Percentiles rank a stretch among this genome's conserved stretches.
Conservation (phyloP, 176 grass and related monocot species). For the Cenchrus fungigraminus region DNA sequence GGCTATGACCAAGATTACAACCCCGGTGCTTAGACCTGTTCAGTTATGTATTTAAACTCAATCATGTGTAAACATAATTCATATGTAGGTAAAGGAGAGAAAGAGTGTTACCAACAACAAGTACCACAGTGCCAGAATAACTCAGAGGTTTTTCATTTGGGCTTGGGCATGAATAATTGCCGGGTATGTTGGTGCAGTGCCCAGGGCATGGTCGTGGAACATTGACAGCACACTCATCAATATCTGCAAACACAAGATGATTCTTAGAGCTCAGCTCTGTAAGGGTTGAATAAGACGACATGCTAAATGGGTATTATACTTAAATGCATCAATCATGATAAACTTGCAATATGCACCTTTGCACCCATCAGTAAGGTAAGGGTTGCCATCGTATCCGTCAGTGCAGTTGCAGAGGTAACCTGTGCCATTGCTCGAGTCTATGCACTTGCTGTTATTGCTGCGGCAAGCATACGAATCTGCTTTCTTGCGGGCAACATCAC, state of each 20-base stretch:
- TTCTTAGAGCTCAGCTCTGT: background rate
- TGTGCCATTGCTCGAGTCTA: background rate
- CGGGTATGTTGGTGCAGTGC: conserved; percentile 6
- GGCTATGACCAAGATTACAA: conserved; percentile 5
- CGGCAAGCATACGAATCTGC: conserved; percentile 23
- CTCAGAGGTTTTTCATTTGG: background rate
- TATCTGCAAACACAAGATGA: conserved; percentile 11
- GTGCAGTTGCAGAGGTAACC: conserved; percentile 53
- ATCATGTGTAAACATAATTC: background rate
- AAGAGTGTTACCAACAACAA: conserved; percentile 1
- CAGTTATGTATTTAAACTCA: background rate
- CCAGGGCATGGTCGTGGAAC: conserved; percentile 6
- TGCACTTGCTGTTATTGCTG: conserved; percentile 7
- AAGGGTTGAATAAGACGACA: background rate
- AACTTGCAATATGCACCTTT: background rate
- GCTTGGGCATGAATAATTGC: background rate
- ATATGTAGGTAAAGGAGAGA: background rate
- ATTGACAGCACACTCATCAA: conserved; percentile 18
- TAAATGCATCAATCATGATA: too few species aligned
- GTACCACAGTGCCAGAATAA: background rate
- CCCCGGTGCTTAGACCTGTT: background rate
- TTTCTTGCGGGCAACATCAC: background rate
- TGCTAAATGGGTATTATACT: too few species aligned
- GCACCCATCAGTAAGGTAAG: conserved; percentile 39
- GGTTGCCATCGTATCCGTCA: conserved; percentile 33